Conservation (phyloP, 371 early-diverging fungal species). For the Coemansia sp. region DNA sequence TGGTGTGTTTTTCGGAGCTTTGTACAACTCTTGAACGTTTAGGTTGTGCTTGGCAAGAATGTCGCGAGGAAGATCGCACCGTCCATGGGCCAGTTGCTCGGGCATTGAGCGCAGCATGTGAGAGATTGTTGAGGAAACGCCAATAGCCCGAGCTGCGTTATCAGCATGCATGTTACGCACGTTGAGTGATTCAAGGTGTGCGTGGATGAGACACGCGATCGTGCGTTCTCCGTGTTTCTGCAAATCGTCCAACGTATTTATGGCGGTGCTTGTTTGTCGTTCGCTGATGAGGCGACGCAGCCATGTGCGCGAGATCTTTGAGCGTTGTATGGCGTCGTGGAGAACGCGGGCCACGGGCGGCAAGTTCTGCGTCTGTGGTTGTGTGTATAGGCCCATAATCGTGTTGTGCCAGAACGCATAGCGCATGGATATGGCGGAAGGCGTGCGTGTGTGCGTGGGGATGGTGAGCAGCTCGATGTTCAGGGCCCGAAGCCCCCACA, state of each 20-base stretch:
- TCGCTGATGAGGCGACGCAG: constrained; percentile 48
- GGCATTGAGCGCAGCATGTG: constrained; percentile 59
- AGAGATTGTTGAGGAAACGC: constrained; percentile 82
- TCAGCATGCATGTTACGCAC: constrained; percentile 80
- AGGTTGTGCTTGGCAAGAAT: constrained; percentile 30
- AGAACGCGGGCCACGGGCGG: constrained; percentile 41
- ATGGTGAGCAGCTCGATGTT: constrained; percentile 82
- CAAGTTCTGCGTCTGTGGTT: constrained; percentile 27
- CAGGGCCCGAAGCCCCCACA: constrained; percentile 82
- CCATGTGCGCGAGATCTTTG: constrained; percentile 49
- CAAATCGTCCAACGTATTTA: constrained; percentile 70
- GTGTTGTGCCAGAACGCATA: constrained; percentile 83
- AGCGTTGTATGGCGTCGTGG: constrained; percentile 35
- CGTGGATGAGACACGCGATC: constrained; percentile 76
- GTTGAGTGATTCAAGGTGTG: constrained; percentile 84
- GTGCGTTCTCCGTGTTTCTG: constrained; percentile 89
- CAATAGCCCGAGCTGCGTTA: constrained; percentile 87
- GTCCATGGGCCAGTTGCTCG: constrained; percentile 11
- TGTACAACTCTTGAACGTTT: constrained; percentile 22
- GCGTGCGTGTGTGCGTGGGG: constrained; percentile 69
- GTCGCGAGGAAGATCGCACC: constrained; percentile 37
- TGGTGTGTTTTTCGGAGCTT: constrained; percentile 17
- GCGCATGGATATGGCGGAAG: constrained; percentile 73
- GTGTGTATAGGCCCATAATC: constrained; percentile 65
- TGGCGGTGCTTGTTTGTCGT: constrained; percentile 57